phyloP scores from a whole-genome alignment of 306 rosid species.

The Crotalaria pallida region DNA sequence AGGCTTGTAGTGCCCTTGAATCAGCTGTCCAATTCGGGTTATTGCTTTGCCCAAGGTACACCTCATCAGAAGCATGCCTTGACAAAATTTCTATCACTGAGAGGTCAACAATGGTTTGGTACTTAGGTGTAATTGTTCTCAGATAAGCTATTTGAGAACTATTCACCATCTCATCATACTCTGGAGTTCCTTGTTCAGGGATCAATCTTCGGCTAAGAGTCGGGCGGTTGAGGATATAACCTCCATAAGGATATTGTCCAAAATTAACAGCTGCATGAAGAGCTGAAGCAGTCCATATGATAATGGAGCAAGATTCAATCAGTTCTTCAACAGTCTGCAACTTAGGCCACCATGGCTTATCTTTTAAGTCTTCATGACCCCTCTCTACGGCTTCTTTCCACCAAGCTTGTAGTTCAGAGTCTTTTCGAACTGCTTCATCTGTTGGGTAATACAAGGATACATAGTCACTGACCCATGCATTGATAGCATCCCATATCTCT shows the following conservation, averaged over 20 bases:
- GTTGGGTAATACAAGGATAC: slow-evolving; percentile 39
- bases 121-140: slow-evolving; percentile 60
- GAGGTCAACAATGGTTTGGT: slow-evolving; percentile 44
- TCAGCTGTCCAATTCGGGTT: slow-evolving; percentile 29
- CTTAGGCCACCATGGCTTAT: slow-evolving; percentile 63
- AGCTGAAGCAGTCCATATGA: slow-evolving; percentile 72
- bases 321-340: slow-evolving; percentile 40
- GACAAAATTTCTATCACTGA: slow-evolving; percentile 67
- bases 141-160: slow-evolving; percentile 39
- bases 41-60: slow-evolving; percentile 48
- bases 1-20: slow-evolving; percentile 21
- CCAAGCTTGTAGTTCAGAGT: slow-evolving; percentile 58
- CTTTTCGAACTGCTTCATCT: slow-evolving; percentile 33
- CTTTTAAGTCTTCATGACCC: slow-evolving; percentile 61
- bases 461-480: slow-evolving; percentile 52
- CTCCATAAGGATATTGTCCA: slow-evolving; percentile 76
- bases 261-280: slow-evolving; percentile 69
- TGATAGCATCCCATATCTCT: slow-evolving; percentile 61
- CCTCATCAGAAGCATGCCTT: slow-evolving; percentile 58
- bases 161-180: slow-evolving; percentile 48
- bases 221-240: slow-evolving; percentile 62
- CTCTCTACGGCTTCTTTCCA: slow-evolving; percentile 58
- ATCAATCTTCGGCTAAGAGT: slow-evolving; percentile 48
- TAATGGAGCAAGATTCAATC: slow-evolving; percentile 33
- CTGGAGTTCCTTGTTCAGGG: slow-evolving; percentile 47